Base-by-base conservation (phyloP, 495 filamentous ascomycete genomes). In the Hypoxylon crocopeplum region DNA sequence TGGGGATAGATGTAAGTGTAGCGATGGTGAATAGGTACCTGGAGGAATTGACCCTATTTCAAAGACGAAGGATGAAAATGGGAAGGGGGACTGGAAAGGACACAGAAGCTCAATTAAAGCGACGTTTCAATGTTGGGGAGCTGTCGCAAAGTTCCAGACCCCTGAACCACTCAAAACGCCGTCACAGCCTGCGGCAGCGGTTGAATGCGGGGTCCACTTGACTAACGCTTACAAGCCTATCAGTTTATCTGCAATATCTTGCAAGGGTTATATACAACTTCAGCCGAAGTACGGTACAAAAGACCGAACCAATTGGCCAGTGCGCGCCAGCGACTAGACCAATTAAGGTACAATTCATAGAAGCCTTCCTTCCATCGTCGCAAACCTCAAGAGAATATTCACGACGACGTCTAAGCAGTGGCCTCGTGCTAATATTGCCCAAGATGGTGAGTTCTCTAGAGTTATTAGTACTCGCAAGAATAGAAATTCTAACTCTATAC, bases 81-180 rank as follows among this genome's bases (percentile, higher is more conserved):
- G 16, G 37, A 40, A 21, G 34, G 16, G 44, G 42, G 20, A 48
- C 20, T 36, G 37, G 34, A 59, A 59, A 64, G 61, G 61, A 64
- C 61, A 64, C 45, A 64, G 48, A 64, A 58, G 53, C 49, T 59
- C 49, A 59, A 47, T 59, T 59, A 24, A 58, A 58, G 53, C 61
- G 42, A 51, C 60, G 55, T 58, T 59, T 64, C 60, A 64, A 36
- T 38, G 22, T 42, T 46, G 11, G 34, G 27, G 40, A 56, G 53
- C 48, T 59, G 48, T 55, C 24, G 47, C 52, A 59, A 50, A 12
- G 16, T 32, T 13, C n/a, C 30, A 45, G 33, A 64, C 60, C 60
- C 60, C 54, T 59, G 60, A 64, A 58, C 53, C 25, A 16, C 32
- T 7, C 1, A 24, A 54, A 33, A 34, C 16, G 24, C 24, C 22